phyloP scores from a whole-genome alignment of 306 rosid species.

The Aeschynomene evenia region DNA sequence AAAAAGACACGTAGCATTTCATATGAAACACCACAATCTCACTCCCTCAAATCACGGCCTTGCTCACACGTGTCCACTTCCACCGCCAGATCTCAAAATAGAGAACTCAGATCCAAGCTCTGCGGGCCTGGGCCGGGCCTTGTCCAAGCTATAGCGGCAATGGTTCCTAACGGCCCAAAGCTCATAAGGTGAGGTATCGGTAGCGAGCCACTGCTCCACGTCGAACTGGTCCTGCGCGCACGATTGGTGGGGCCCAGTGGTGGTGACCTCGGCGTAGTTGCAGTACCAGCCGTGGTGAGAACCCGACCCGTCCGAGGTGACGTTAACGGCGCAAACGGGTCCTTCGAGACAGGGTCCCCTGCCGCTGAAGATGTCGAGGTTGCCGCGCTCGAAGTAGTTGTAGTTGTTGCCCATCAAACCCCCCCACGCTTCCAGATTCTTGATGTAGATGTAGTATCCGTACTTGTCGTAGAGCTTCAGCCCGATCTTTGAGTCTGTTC shows the following conservation, averaged over 20 bases:
- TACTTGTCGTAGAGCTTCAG: constrained; percentile 46
- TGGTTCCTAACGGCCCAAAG: constrained; percentile 49
- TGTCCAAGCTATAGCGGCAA: constrained; percentile 31
- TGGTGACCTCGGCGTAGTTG: constrained; percentile 74
- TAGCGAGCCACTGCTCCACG: constrained; percentile 87
- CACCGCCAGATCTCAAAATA: not conserved
- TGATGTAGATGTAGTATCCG: constrained; percentile 60
- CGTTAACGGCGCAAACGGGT: constrained; percentile 69
- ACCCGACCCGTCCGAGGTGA: constrained; percentile 79
- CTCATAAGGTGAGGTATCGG: constrained; percentile 62
- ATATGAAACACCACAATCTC: too few relatives aligned
- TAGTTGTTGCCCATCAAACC: constrained; percentile 65
- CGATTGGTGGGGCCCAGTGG: constrained; percentile 52
- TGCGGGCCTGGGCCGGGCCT: constrained; percentile 18
- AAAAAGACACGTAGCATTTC: too few relatives aligned
- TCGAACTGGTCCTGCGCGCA: constrained; percentile 52
- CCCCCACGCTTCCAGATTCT: constrained; percentile 61
- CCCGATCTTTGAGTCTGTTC: constrained; percentile 65
- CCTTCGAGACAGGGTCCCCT: constrained; percentile 58
- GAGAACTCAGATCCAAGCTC: constrained; percentile 26
- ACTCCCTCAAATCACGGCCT: not conserved
- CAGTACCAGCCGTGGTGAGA: constrained; percentile 86
- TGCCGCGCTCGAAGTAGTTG: constrained; percentile 86
- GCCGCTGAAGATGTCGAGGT: constrained; percentile 86
- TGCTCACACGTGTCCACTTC: not conserved